Percentiles rank a stretch among this genome's conserved stretches.
Evolutionary conservation across 768 basidiomycete genomes (phyloP).

Genomic region (Agaricus bisporus): DNA sequence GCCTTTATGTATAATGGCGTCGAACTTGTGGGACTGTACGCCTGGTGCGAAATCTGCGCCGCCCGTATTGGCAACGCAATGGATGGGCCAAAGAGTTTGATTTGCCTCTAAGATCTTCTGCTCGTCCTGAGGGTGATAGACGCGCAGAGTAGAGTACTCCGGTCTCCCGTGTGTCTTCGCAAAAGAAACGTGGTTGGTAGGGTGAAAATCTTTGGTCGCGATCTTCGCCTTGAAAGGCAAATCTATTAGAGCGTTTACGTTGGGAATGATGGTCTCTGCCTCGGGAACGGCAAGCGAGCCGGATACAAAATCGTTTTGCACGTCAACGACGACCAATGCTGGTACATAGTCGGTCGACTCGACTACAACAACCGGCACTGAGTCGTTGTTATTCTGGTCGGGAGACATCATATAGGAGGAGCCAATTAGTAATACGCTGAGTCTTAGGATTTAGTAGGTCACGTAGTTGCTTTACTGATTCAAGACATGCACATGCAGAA

Average conservation of each 20-base stretch:
- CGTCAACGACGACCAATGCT: slow-evolving; percentile 69
- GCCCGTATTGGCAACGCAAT: slow-evolving; percentile 56
- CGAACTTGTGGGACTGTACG: slow-evolving; percentile 34
- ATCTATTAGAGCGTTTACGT: slow-evolving; percentile 51
- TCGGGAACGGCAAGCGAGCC: slow-evolving; percentile 69
- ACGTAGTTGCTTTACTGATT: too few relatives aligned
- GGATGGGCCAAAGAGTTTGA: slow-evolving; percentile 77
- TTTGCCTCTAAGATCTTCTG: slow-evolving; percentile 24
- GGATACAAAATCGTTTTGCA: slow-evolving; percentile 79
- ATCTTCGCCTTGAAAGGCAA: slow-evolving; percentile 46
- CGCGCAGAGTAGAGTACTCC: slow-evolving; percentile 34
- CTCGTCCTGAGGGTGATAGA: slow-evolving; percentile 33
- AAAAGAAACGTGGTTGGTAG: slow-evolving; percentile 67
- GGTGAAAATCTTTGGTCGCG: slow-evolving; percentile 57
- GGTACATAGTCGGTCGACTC: slow-evolving; percentile 26
- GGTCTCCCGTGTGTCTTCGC: slow-evolving; percentile 34
- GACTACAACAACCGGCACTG: not conserved
- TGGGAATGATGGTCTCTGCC: slow-evolving; percentile 50
- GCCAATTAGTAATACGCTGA: not conserved
- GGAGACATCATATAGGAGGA: not conserved
- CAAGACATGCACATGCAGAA: too few relatives aligned
- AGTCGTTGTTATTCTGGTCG: not conserved
- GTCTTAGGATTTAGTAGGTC: too few relatives aligned
- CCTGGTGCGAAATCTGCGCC: slow-evolving; percentile 60
- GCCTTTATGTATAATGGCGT: slow-evolving; percentile 49